phyloP scores from a whole-genome alignment of 148 eudicot species.

The Silene uniflora region DNA sequence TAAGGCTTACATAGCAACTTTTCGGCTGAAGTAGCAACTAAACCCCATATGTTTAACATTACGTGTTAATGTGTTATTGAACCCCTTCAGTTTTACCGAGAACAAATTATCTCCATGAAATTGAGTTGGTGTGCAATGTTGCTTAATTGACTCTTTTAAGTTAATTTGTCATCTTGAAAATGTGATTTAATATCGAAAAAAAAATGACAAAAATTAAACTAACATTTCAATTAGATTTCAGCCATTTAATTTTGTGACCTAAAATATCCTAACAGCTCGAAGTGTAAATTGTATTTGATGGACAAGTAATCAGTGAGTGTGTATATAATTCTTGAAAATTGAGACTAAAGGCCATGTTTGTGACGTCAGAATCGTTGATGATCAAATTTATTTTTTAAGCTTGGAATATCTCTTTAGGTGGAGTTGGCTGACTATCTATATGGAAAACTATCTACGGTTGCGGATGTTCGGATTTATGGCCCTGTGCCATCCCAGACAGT shows the following conservation, averaged over 20 bases:
- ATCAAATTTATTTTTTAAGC: neutral
- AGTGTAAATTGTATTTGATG: neutral
- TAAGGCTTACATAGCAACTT: neutral
- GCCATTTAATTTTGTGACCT: neutral
- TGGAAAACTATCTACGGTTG: conserved; percentile 49
- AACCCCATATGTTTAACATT: no score
- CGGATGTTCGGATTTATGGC: conserved; percentile 71
- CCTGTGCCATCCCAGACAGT: conserved; percentile 67
- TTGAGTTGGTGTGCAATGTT: neutral
- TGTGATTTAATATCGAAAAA: neutral
- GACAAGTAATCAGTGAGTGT: no score
- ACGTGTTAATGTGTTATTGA: neutral
- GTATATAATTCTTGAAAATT: neutral
- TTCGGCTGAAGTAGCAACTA: neutral
- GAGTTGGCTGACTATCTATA: conserved; percentile 75
- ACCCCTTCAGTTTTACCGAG: neutral
- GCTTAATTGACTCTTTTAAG: neutral
- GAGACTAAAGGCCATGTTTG: neutral
- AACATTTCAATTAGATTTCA: neutral
- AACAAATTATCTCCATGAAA: neutral
- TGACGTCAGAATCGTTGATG: neutral
- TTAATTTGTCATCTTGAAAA: neutral
- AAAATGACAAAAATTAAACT: no score
- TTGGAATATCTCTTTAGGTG: conserved; percentile 35
- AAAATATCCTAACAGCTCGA: neutral